phyloP scores from a whole-genome alignment of 345 rosid genomes.

The Acer negundo region DNA sequence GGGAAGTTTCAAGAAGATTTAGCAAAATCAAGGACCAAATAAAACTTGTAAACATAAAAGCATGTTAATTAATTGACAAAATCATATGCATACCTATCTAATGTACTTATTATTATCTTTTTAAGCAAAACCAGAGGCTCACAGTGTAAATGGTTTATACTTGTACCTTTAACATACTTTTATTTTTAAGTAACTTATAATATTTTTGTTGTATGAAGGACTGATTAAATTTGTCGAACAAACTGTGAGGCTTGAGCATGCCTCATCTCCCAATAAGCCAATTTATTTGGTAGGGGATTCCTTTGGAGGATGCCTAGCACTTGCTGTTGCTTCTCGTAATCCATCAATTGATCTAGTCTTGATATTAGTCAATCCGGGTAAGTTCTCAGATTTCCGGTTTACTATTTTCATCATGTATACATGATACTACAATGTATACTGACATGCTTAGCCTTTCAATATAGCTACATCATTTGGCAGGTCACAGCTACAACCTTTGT shows the following conservation, averaged over 20 bases:
- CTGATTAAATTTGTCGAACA: slow-evolving; percentile 65
- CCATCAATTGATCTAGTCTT: slow-evolving; percentile 65
- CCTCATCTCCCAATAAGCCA: slow-evolving; percentile 61
- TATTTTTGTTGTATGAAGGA: slow-evolving; percentile 37
- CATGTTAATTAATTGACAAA: no score
- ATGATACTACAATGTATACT: slow-evolving; percentile 20
- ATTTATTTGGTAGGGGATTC: slow-evolving; percentile 88
- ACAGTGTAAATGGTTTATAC: not conserved
- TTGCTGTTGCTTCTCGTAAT: slow-evolving; percentile 80
- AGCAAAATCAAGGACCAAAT: no score
- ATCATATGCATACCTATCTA: not conserved
- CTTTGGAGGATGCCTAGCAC: slow-evolving; percentile 90
- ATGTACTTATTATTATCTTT: no score
- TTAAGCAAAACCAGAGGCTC: not conserved
- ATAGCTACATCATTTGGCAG: slow-evolving; percentile 79
- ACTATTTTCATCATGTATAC: slow-evolving; percentile 15
- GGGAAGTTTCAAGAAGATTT: no score
- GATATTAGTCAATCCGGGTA: slow-evolving; percentile 77
- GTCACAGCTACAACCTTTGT: slow-evolving; percentile 73
- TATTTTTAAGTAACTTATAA: not conserved
- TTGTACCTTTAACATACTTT: not conserved
- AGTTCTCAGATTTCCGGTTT: slow-evolving; percentile 20
- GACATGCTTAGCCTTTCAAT: slow-evolving; percentile 25
- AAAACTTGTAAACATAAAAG: no score
- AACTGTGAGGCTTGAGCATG: slow-evolving; percentile 54